Evolutionary conservation across 78 protist genomes (phyloP).

Genomic region (Dictyostelium capitatum): DNA sequence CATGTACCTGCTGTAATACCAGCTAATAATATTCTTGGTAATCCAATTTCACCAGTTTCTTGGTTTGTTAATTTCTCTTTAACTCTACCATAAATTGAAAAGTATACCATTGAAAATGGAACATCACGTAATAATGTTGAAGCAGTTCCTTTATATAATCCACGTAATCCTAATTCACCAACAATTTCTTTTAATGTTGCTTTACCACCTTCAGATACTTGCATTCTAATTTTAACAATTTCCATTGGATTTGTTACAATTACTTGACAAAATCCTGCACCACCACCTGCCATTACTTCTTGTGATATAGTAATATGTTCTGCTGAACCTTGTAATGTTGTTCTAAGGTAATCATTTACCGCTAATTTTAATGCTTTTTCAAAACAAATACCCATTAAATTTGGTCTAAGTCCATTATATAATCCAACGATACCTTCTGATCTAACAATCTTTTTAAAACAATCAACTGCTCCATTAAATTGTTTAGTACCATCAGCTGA

Average conservation of each 20-base stretch:
- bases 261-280: constrained; percentile 89
- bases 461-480: constrained; percentile 67
- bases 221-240: constrained; percentile 63
- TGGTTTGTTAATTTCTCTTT: constrained; percentile 53
- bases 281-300: constrained; percentile 87
- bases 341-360: constrained; percentile 84
- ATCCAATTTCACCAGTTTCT: constrained; percentile 37
- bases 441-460: constrained; percentile 74
- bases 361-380: constrained; percentile 91
- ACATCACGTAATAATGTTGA: constrained; percentile 88
- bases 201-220: constrained; percentile 40
- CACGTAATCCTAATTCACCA: constrained; percentile 81
- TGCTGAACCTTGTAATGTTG: constrained; percentile 43
- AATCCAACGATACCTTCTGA: constrained; percentile 62
- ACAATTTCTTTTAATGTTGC: constrained; percentile 57
- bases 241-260: constrained; percentile 92
- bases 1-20: constrained; percentile 85
- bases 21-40: constrained; percentile 41
- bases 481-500: constrained; percentile 23
- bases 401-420: constrained; percentile 69
- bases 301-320: constrained; percentile 21
- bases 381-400: constrained; percentile 88
- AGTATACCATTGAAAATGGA: constrained; percentile 91
- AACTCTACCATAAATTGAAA: constrained; percentile 84
- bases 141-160: constrained; percentile 89